Conservation (phyloP, 2,329 filamentous ascomycete genomes). For the Podosphaera fusca region DNA sequence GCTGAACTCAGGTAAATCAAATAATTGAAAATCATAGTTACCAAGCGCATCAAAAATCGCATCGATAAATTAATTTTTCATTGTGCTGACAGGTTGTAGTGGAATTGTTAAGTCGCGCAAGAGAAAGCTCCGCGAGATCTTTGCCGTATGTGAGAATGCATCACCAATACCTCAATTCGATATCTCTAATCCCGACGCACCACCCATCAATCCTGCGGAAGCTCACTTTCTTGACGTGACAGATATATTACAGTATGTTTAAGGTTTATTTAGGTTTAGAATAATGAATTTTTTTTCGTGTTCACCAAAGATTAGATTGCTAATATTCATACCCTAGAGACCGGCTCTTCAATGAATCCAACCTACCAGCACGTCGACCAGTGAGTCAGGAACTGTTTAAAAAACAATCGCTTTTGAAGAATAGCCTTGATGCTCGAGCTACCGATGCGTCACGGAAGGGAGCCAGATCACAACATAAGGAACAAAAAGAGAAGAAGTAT, state of each 20-base stretch:
- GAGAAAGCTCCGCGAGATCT: constrained; percentile 76
- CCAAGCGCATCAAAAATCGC: constrained; percentile 9
- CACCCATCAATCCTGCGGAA: constrained; percentile 27
- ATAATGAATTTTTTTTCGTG: not conserved
- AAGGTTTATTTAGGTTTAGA: constrained; percentile 6
- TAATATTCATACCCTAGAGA: constrained; percentile 18
- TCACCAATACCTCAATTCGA: constrained; percentile 32
- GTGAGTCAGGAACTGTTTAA: constrained; percentile 23
- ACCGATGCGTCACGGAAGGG: constrained; percentile 7
- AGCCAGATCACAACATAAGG: constrained; percentile 10
- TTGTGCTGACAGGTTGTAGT: constrained; percentile 21
- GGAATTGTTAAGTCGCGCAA: constrained; percentile 65
- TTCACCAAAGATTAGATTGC: not conserved
- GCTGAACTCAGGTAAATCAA: constrained; percentile 34
- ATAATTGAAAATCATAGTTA: constrained; percentile 4
- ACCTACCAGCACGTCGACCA: constrained; percentile 26
- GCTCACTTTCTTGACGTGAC: constrained; percentile 30
- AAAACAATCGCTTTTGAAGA: constrained; percentile 16
- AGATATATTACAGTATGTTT: constrained; percentile 36
- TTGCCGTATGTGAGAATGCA: constrained; percentile 50
- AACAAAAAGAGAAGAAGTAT: constrained; percentile 10
- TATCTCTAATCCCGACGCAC: constrained; percentile 33
- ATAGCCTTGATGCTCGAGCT: constrained; percentile 7
- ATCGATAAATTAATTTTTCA: constrained; percentile 9
- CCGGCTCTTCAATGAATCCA: constrained; percentile 26